Evolutionary conservation across 2,329 filamentous ascomycete species (phyloP).

Genomic region (Aureobasidium melanogenum): DNA sequence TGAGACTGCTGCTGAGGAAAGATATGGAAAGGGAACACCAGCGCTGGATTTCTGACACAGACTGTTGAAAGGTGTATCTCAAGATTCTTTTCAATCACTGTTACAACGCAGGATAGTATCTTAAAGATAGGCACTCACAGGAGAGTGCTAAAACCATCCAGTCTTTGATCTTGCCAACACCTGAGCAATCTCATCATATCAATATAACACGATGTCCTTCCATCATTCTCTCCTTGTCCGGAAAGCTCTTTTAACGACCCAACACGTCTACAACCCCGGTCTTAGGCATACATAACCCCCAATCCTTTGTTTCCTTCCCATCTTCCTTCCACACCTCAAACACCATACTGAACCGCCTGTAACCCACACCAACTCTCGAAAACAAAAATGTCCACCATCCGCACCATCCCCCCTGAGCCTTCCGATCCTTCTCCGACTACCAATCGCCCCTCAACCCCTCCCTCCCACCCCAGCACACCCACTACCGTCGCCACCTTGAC

Average conservation of each 20-base stretch:
- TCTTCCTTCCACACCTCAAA: not conserved
- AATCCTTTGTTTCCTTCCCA: too few species aligned
- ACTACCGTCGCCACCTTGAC: not conserved
- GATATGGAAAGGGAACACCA: too few species aligned
- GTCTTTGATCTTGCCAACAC: too few species aligned
- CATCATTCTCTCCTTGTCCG: not conserved
- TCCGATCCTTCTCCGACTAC: not conserved
- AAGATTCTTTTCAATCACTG: too few species aligned
- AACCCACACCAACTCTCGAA: not conserved
- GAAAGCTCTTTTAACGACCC: not conserved
- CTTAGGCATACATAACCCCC: not conserved
- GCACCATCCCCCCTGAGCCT: not conserved
- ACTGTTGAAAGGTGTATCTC: too few species aligned
- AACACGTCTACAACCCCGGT: too few species aligned
- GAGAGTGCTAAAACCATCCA: too few species aligned
- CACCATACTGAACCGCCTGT: not conserved
- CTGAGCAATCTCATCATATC: not conserved
- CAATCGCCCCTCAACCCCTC: not conserved
- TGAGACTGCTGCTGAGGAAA: too few species aligned
- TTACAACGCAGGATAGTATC: too few species aligned
- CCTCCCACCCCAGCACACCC: not conserved
- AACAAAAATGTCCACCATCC: not conserved
- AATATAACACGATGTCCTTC: not conserved
- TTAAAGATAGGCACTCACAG: too few species aligned
- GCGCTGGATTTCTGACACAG: too few species aligned